Evolutionary conservation across 2,329 filamentous ascomycete species (phyloP).

Genomic region (Cryphonectria carpinicola): DNA sequence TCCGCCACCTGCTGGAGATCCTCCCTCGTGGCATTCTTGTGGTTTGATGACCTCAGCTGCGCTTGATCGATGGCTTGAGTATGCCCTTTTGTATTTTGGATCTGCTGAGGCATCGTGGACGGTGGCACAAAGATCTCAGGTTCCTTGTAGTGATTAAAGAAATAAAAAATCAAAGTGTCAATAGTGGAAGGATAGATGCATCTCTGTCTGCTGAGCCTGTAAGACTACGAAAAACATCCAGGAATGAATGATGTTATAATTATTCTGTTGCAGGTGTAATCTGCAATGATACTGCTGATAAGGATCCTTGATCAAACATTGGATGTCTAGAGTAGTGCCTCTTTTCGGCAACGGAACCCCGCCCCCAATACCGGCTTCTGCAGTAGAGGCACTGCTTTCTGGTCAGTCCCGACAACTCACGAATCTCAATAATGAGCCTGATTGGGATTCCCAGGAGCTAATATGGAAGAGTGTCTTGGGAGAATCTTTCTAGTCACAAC

Average conservation of each 20-base stretch:
- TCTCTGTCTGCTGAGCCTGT: not conserved
- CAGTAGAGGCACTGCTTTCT: no score
- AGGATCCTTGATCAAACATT: not conserved
- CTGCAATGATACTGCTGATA: not conserved
- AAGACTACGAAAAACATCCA: not conserved
- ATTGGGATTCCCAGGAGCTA: no score
- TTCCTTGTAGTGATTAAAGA: not conserved
- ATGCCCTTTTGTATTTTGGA: not conserved
- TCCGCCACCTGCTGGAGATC: conserved; percentile 5
- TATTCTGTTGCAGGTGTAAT: not conserved
- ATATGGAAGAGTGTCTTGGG: no score
- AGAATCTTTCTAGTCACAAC: no score
- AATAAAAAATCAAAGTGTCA: not conserved
- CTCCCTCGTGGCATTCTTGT: conserved; percentile 14
- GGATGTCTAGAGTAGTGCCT: not conserved
- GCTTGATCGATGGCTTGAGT: not conserved
- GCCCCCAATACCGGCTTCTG: not conserved
- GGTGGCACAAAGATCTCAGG: not conserved
- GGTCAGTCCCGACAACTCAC: no score
- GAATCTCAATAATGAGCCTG: no score
- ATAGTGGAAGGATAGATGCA: not conserved
- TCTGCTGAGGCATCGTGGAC: not conserved
- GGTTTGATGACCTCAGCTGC: not conserved
- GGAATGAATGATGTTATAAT: not conserved
- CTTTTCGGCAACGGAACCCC: conserved; percentile 6